Evolutionary conservation across 805 yeast species (phyloP).

Genomic region (Candida tallmaniae): DNA sequence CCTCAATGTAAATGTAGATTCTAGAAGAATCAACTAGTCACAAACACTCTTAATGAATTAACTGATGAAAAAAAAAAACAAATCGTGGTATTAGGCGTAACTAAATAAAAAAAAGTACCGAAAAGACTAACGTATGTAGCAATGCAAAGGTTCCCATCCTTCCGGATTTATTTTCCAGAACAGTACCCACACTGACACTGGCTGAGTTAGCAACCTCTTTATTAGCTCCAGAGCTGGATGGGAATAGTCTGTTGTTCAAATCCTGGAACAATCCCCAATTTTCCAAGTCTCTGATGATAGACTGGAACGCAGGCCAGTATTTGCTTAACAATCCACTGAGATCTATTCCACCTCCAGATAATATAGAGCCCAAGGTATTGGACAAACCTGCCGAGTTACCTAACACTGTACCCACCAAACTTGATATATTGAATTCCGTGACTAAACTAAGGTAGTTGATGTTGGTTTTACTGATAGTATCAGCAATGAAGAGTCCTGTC

Average conservation of each 20-base stretch:
- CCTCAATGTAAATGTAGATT: too few species aligned
- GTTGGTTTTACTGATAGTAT: slow-evolving; percentile 23
- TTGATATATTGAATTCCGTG: slow-evolving; percentile 22
- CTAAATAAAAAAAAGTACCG: slow-evolving; percentile 18
- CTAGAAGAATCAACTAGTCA: too few species aligned
- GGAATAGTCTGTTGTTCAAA: slow-evolving; percentile 29
- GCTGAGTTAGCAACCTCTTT: slow-evolving; percentile 7
- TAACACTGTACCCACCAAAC: slow-evolving; percentile 18
- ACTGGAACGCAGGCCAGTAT: slow-evolving; percentile 27
- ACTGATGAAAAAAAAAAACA: too few species aligned
- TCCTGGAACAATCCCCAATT: slow-evolving; percentile 32
- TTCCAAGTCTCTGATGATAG: slow-evolving; percentile 30
- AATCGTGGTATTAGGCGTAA: too few species aligned
- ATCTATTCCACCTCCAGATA: slow-evolving; percentile 16
- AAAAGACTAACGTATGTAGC: slow-evolving; percentile 19
- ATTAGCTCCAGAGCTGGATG: slow-evolving; percentile 5
- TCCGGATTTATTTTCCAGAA: slow-evolving; percentile 4
- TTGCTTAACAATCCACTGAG: slow-evolving; percentile 15
- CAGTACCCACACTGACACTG: slow-evolving; percentile 1
- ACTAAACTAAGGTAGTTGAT: slow-evolving; percentile 13
- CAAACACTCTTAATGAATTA: too few species aligned
- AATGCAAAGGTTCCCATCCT: slow-evolving; percentile 12
- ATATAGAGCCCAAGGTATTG: slow-evolving; percentile 14
- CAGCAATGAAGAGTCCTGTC: slow-evolving; percentile 29
- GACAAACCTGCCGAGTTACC: slow-evolving; percentile 19